Percentiles rank a stretch among this genome's conserved stretches.
Conservation (phyloP, 306 rosid species). For the Quillaja saponaria region DNA sequence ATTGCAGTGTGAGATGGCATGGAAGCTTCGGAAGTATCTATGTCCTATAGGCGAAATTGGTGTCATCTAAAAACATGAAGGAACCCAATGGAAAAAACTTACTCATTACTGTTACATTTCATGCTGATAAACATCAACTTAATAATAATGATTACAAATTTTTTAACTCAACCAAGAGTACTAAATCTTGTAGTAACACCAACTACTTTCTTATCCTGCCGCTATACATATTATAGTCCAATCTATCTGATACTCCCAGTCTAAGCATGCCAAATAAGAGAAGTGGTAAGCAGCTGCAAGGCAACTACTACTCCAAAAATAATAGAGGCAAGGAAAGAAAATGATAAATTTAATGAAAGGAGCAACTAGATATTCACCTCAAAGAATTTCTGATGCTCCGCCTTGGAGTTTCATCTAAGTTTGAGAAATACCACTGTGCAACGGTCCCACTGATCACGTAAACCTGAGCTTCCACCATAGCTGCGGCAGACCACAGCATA, state of each 20-base stretch:
- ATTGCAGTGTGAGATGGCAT: no score
- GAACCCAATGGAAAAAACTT: no score
- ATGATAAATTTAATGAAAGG: background rate
- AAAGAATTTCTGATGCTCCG: conserved; percentile 66
- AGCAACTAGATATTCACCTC: conserved; percentile 49
- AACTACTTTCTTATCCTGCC: background rate
- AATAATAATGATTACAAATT: no score
- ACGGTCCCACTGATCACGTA: conserved; percentile 86
- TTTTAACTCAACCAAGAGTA: no score
- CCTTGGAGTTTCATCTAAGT: conserved; percentile 50
- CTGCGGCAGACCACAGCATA: conserved; percentile 81
- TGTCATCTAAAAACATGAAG: no score
- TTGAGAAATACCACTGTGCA: conserved; percentile 86
- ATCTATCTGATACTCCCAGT: background rate
- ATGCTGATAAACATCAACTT: background rate
- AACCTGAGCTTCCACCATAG: conserved; percentile 77
- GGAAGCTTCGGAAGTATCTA: no score
- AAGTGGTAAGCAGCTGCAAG: conserved; percentile 16
- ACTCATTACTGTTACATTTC: no score
- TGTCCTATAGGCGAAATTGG: no score
- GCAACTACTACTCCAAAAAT: conserved; percentile 14
- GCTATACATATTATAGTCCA: background rate
- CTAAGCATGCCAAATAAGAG: background rate
- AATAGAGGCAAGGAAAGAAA: background rate
- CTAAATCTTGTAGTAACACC: no score